phyloP scores from a whole-genome alignment of 371 early-diverging fungal species.

The Lichtheimia corymbifera region DNA sequence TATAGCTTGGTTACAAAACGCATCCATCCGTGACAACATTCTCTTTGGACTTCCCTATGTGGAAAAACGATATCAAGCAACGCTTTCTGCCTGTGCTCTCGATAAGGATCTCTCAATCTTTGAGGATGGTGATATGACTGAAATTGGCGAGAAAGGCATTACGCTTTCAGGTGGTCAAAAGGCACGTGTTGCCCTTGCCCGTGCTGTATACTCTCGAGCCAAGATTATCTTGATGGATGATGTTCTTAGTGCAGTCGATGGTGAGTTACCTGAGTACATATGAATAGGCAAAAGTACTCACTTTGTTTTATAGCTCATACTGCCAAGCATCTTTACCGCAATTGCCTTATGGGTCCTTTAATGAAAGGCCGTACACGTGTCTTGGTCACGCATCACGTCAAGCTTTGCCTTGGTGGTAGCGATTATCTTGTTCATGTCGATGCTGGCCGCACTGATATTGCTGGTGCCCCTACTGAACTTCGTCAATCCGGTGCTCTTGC shows the following conservation, averaged over 20 bases:
- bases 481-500: constrained; percentile 40
- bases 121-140: constrained; percentile 86
- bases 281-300: background rate
- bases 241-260: constrained; percentile 81
- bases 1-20: constrained; percentile 87
- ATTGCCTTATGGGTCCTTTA: constrained; percentile 71
- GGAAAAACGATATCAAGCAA: constrained; percentile 49
- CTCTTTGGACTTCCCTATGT: constrained; percentile 52
- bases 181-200: constrained; percentile 80
- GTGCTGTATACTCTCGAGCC: constrained; percentile 81
- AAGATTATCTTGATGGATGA: constrained; percentile 81
- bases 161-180: constrained; percentile 80
- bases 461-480: constrained; percentile 48
- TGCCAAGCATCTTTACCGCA: constrained; percentile 75
- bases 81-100: constrained; percentile 64
- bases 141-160: constrained; percentile 89
- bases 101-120: constrained; percentile 58
- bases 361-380: constrained; percentile 80
- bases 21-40: constrained; percentile 70
- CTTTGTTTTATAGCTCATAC: constrained; percentile 66
- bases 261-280: constrained; percentile 13
- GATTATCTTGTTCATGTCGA: constrained; percentile 66
- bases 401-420: constrained; percentile 70
- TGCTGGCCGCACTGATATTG: constrained; percentile 50
- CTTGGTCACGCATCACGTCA: constrained; percentile 88